A percentile compares a stretch with the other conserved stretches of the same genome.
phyloP scores from a whole-genome alignment of 2,329 filamentous ascomycete species.

The Balansia obtecta region DNA sequence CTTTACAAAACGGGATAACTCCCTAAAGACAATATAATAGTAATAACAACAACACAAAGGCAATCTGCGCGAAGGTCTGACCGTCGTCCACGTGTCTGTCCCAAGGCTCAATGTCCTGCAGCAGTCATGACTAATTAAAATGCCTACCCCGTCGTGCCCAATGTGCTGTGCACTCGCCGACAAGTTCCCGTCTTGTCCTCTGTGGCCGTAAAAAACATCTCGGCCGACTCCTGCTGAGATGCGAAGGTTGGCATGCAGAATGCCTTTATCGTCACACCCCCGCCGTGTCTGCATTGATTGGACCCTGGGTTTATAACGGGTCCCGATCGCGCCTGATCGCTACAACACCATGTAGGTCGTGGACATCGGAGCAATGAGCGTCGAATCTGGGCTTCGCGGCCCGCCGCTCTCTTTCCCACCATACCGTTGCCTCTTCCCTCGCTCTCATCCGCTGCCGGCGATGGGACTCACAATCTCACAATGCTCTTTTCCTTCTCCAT shows the following conservation, averaged over 20 bases:
- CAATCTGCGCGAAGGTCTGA: too few species aligned
- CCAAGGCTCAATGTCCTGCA: background rate
- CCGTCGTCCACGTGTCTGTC: too few species aligned
- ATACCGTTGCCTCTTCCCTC: background rate
- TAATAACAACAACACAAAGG: too few species aligned
- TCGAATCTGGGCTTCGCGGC: slow-evolving; percentile 14
- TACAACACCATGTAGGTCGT: slow-evolving; percentile 12
- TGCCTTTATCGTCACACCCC: background rate
- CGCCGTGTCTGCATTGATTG: background rate
- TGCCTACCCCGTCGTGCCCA: background rate
- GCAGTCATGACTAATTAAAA: background rate
- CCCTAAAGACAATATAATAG: too few species aligned
- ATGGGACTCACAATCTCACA: slow-evolving; percentile 2
- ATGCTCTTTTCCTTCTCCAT: slow-evolving; percentile 2
- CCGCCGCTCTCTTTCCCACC: background rate
- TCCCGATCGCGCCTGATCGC: slow-evolving; percentile 19
- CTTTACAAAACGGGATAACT: too few species aligned
- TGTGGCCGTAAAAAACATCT: background rate
- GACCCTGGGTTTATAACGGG: slow-evolving; percentile 15
- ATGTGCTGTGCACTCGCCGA: background rate
- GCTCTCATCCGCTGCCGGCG: background rate
- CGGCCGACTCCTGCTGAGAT: background rate
- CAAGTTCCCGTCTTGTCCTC: background rate
- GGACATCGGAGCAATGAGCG: slow-evolving; percentile 23
- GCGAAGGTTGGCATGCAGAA: background rate